These are phyloP conservation scores for Ustilago hordei DNA, from an alignment of 1,284 basidiomycete genomes.

Conservation along the genomic window DNA sequence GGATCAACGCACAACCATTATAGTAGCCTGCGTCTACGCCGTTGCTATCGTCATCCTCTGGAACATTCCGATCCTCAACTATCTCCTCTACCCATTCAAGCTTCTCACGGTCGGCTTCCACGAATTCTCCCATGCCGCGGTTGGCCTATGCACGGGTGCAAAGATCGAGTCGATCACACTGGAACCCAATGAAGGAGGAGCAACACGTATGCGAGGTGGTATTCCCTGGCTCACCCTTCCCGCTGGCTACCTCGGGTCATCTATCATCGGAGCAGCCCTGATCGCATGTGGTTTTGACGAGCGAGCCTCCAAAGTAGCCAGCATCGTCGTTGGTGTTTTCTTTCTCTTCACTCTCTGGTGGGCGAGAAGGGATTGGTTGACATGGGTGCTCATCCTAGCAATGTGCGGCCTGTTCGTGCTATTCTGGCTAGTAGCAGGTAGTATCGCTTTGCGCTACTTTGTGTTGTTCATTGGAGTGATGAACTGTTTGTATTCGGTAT, in stretches of 20 bases:
- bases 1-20: slow-evolving; percentile 65
- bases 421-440: slow-evolving; percentile 55
- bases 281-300: slow-evolving; percentile 93
- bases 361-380: slow-evolving; percentile 82
- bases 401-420: slow-evolving; percentile 63
- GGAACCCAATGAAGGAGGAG: slow-evolving; percentile 83
- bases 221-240: slow-evolving; percentile 82
- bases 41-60: slow-evolving; percentile 62
- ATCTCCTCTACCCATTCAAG: slow-evolving; percentile 69
- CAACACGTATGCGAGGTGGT: slow-evolving; percentile 92
- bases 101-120: slow-evolving; percentile 64
- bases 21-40: slow-evolving; percentile 65
- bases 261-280: slow-evolving; percentile 85
- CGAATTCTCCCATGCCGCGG: slow-evolving; percentile 66
- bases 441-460: slow-evolving; percentile 72
- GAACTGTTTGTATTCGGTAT: slow-evolving; percentile 65
- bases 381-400: slow-evolving; percentile 61
- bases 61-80: slow-evolving; percentile 65
- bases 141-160: slow-evolving; percentile 84
- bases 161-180: slow-evolving; percentile 77
- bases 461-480: slow-evolving; percentile 82
- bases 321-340: slow-evolving; percentile 82
- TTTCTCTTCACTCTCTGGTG: slow-evolving; percentile 92
- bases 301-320: slow-evolving; percentile 89
- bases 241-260: slow-evolving; percentile 78